Evolutionary conservation across 441 rosid genomes (phyloP).

Genomic region (Pelargonium fulgidum): DNA sequence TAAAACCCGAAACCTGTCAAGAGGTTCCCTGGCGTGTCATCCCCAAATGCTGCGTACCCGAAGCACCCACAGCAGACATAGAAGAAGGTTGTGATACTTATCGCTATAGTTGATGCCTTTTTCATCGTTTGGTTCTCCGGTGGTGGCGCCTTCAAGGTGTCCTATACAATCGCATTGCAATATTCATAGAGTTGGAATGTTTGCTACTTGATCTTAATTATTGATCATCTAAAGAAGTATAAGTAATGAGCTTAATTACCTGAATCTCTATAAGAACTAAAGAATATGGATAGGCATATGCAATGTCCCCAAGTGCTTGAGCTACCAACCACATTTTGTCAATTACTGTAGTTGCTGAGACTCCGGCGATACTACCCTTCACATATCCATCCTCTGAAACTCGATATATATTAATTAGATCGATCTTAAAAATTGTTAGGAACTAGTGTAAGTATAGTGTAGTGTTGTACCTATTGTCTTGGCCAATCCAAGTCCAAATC

Average conservation of each 20-base stretch:
- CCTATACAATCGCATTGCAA: neutral
- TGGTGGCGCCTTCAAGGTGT: neutral
- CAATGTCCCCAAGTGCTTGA: constrained; percentile 47
- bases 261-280: constrained; percentile 42
- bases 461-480: constrained; percentile 40
- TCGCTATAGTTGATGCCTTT: neutral
- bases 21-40: constrained; percentile 1
- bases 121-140: neutral
- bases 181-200: too few relatives aligned
- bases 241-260: constrained; percentile 24
- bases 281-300: constrained; percentile 42
- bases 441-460: too few relatives aligned
- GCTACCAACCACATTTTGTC: constrained; percentile 37
- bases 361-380: constrained; percentile 39
- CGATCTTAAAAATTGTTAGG: too few relatives aligned
- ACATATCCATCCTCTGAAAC: constrained; percentile 22
- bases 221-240: too few relatives aligned
- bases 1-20: neutral
- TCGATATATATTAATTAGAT: too few relatives aligned
- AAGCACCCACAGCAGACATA: neutral
- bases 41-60: constrained; percentile 1
- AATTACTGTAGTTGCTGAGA: constrained; percentile 13
- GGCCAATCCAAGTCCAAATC: constrained; percentile 50
- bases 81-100: neutral
- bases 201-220: too few relatives aligned